Evolutionary conservation across 2,329 filamentous ascomycete species (phyloP).

Genomic region (Alternaria rosae): DNA sequence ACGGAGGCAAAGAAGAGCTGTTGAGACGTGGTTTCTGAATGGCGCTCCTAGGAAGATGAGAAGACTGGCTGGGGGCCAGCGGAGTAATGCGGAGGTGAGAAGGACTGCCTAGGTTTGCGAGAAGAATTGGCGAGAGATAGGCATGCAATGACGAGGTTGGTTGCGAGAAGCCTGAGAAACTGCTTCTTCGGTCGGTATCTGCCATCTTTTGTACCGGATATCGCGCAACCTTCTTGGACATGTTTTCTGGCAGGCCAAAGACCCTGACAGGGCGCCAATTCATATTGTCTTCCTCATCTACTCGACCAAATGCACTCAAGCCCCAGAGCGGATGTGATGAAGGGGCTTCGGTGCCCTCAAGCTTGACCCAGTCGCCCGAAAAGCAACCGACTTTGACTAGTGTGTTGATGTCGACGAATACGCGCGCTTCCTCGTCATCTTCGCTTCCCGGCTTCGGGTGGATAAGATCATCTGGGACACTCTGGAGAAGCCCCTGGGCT

Average conservation of each 20-base stretch:
- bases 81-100: conserved; percentile 81
- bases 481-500: conserved; percentile 75
- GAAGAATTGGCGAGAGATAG: conserved; percentile 84
- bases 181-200: conserved; percentile 54
- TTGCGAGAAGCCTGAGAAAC: conserved; percentile 53
- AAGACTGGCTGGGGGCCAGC: conserved; percentile 61
- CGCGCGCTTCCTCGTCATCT: conserved; percentile 83
- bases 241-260: conserved; percentile 82
- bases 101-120: conserved; percentile 83
- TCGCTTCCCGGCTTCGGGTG: conserved; percentile 84
- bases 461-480: conserved; percentile 78
- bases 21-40: conserved; percentile 55
- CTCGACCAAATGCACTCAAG: conserved; percentile 70
- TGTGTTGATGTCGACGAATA: conserved; percentile 89
- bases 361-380: conserved; percentile 93
- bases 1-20: conserved; percentile 61
- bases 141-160: conserved; percentile 50
- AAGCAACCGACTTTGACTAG: conserved; percentile 93
- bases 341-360: conserved; percentile 80
- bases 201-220: conserved; percentile 60
- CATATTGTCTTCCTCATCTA: conserved; percentile 67
- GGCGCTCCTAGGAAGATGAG: conserved; percentile 39
- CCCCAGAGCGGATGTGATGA: conserved; percentile 72
- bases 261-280: conserved; percentile 86
- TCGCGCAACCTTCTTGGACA: conserved; percentile 61